These are phyloP conservation scores for Reticulascus tulasneorum DNA, from an alignment of 2,329 filamentous ascomycete genomes.

Conservation along the genomic window DNA sequence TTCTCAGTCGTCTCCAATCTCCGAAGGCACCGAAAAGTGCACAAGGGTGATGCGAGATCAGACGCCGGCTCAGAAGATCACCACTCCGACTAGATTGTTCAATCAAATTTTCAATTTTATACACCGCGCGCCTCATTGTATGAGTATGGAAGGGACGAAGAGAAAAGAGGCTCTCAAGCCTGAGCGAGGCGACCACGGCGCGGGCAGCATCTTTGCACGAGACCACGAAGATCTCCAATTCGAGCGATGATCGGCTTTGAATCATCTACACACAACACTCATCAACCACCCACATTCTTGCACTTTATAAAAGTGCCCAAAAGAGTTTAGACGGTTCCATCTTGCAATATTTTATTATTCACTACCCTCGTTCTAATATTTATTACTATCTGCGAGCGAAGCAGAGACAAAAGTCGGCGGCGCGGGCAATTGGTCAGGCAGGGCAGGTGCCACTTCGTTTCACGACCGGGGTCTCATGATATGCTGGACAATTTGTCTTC, in stretches of 20 bases:
- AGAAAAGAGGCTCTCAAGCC: too few relatives aligned
- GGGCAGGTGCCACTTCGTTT: slow-evolving; percentile 10
- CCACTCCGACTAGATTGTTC: slow-evolving; percentile 47
- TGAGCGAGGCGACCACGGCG: slow-evolving; percentile 1
- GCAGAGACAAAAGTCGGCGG: slow-evolving; percentile 10
- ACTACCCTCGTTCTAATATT: slow-evolving; percentile 15
- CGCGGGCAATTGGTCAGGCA: slow-evolving; percentile 5
- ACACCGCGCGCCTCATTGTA: neutral
- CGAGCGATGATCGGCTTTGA: slow-evolving; percentile 11
- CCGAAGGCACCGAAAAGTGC: slow-evolving; percentile 90
- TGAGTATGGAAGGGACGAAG: neutral
- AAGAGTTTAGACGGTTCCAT: slow-evolving; percentile 7
- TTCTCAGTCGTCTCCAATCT: slow-evolving; percentile 98
- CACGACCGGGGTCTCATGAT: slow-evolving; percentile 11
- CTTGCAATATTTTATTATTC: slow-evolving; percentile 1
- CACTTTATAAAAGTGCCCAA: slow-evolving; percentile 1
- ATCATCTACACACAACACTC: slow-evolving; percentile 5
- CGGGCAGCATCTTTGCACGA: slow-evolving; percentile 8
- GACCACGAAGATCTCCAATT: slow-evolving; percentile 13
- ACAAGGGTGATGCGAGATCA: slow-evolving; percentile 70
- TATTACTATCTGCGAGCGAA: slow-evolving; percentile 13
- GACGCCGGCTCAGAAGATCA: slow-evolving; percentile 62
- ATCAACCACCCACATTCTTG: neutral
- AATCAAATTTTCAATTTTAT: neutral
- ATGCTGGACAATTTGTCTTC: slow-evolving; percentile 5